Evolutionary conservation across 2,329 filamentous ascomycete genomes (phyloP), one percentile per base, ranked within the genome.

Genomic region (Aspergillus sp.): DNA sequence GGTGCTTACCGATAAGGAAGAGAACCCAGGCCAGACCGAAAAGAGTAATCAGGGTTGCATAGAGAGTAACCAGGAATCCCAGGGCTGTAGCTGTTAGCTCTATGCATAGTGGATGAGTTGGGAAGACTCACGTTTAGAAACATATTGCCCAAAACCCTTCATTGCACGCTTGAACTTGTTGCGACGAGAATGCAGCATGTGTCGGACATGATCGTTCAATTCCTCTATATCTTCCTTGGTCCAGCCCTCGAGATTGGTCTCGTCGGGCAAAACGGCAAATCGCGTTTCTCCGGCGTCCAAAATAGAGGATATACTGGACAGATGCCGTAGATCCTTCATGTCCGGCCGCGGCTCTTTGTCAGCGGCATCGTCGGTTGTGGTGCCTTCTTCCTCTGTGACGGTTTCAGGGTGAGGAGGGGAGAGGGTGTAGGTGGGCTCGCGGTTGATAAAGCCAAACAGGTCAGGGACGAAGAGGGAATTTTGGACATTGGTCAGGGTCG

Each of bases 21-120:
- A 94, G 77, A 1, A 95, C 88, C 89, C 88, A 95, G 0, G 86
- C 86, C 10, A 91, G 75, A 60, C 88, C 88, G 58, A 94, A 95
- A 0, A 90, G 74, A 0, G 88, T 93, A 57, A 95, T 90, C 17
- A 91, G 74, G 1, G 80, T 83, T 7, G 88, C 88, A 65, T 95
- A 95, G 3, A 94, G 70, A 0, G 88, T 93, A 49, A 95, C 86
- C 47, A 90, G 77, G 62, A 93, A 88, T 1, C 89, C 89, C 33
- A 95, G 75, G 1, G 89, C 78, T 82, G 27, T 39, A 32, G 45
- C 17, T 4, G 23, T 43, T 35, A 13, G 25, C 32, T 13, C 15
- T 22, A 9, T 5, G 27, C 39, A 9, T 20, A 51, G 30, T 20
- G 39, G 42, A 9, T 15, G 46, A 7, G 19, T 38, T 15, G 27